Base-by-base conservation (phyloP, 306 rosid species). In the Cicer arietinum region DNA sequence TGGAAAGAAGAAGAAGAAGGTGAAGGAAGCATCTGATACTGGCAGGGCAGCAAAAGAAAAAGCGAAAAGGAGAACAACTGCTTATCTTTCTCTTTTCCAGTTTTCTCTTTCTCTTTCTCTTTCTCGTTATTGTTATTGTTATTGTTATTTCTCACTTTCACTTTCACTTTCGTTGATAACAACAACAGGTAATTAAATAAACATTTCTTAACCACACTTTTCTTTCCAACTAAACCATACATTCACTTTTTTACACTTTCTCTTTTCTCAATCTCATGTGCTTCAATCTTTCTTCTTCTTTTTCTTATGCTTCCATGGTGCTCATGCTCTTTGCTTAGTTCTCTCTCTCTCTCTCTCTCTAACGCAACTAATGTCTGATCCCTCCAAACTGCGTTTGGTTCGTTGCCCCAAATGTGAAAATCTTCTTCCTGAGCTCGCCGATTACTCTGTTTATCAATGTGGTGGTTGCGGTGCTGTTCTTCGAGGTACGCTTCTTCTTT, bases 401-500 rank as follows among this genome's bases (percentile, higher is more conserved):
- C 83, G 93, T 72, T 94, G 99, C 81, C 97, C 99, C 13, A 90
- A 89, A 82, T 94, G 99, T 74, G 96, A 89, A 84, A 94, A 94
- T 85, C 91, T 94, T 63, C 97, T 92, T 46, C 96, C 96, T 0
- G 99, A 92, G 84, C 86, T 92, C 2, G 90, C 90, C 39, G 96
- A 89, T 85, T 90, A 90, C 83, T 83, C 96, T 79, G 90, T 92
- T 45, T 92, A 89, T 73, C 96, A 88, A 86, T 94, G 99, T 74
- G 97, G 97, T 81, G 97, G 97, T 39, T 94, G 99, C 11, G 96
- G 95, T 68, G 88, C 99, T 69, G 92, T 94, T 81, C 96, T 94
- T 61, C 78, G 92, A 90, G 98, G 99, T 92, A 79, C 20, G 41
- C 37, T n/a, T 18, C 71, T 75, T 22, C 39, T 35, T 61, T 30